Conservation (phyloP, 345 rosid genomes). For the Triadica sebifera region DNA sequence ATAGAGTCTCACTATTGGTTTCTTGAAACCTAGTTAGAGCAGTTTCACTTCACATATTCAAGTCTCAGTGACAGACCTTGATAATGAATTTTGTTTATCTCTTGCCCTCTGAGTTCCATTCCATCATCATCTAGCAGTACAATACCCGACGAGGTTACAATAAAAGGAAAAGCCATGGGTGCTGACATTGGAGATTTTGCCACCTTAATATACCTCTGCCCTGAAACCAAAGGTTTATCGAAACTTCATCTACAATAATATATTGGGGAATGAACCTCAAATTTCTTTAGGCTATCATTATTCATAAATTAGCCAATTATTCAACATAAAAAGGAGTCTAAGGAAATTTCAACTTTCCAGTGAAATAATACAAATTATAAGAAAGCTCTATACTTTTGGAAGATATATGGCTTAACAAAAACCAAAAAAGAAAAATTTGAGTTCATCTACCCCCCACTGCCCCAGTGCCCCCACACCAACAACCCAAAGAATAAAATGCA, state of each 20-base stretch:
- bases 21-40: background rate
- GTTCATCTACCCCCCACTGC: too few relatives aligned
- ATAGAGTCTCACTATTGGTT: background rate
- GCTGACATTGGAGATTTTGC: conserved; percentile 86
- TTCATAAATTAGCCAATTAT: background rate
- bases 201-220: conserved; percentile 69
- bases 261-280: conserved; percentile 4
- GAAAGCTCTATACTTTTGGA: background rate
- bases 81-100: conserved; percentile 49
- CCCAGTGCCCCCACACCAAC: too few relatives aligned
- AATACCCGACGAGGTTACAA: conserved; percentile 63
- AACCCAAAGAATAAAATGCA: too few relatives aligned
- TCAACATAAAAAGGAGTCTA: background rate
- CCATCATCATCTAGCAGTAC: conserved; percentile 58
- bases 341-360: background rate
- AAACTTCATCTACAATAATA: background rate
- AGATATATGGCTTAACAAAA: background rate
- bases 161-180: conserved; percentile 70
- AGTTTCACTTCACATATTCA: conserved; percentile 9
- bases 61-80: conserved; percentile 38
- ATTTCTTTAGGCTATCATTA: background rate
- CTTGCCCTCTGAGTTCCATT: conserved; percentile 56
- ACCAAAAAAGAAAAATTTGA: background rate
- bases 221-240: conserved; percentile 38
- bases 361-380: background rate